Percentiles rank a stretch among this genome's conserved stretches.
phyloP scores from a whole-genome alignment of 2,329 filamentous ascomycete species.

The Emericellopsis cladophorae region DNA sequence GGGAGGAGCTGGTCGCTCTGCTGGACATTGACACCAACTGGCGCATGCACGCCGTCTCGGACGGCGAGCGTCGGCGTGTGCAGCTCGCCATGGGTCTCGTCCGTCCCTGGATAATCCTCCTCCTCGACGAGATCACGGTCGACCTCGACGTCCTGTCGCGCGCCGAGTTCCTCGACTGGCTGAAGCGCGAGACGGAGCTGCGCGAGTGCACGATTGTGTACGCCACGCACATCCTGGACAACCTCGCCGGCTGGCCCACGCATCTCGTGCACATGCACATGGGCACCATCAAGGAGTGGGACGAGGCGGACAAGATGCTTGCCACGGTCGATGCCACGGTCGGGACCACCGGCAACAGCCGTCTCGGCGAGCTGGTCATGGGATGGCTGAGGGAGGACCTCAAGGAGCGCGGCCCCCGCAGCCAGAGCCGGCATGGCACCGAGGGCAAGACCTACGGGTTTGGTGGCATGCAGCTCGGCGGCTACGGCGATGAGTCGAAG shows the following conservation, averaged over 20 bases:
- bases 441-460: constrained; percentile 53
- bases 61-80: constrained; percentile 82
- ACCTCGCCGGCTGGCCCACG: constrained; percentile 86
- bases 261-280: constrained; percentile 94
- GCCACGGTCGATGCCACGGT: constrained; percentile 17
- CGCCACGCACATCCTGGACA: constrained; percentile 94
- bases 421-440: constrained; percentile 34
- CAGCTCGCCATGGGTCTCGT: constrained; percentile 94
- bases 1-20: constrained; percentile 77
- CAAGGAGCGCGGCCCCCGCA: constrained; percentile 64
- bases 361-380: constrained; percentile 76
- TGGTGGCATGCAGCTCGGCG: constrained; percentile 36
- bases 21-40: constrained; percentile 85
- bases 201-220: constrained; percentile 88
- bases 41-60: constrained; percentile 93
- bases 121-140: constrained; percentile 95
- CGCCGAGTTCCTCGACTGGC: constrained; percentile 71
- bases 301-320: constrained; percentile 58
- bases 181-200: constrained; percentile 75
- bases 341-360: constrained; percentile 55
- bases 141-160: constrained; percentile 83
- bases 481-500: constrained; percentile 43
- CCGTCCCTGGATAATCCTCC: constrained; percentile 78
- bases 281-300: constrained; percentile 80
- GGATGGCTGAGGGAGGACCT: constrained; percentile 78